Evolutionary conservation across 2,329 filamentous ascomycete genomes (phyloP), one percentile per base, ranked within the genome.

Genomic region (Colletotrichum euphorbiae): DNA sequence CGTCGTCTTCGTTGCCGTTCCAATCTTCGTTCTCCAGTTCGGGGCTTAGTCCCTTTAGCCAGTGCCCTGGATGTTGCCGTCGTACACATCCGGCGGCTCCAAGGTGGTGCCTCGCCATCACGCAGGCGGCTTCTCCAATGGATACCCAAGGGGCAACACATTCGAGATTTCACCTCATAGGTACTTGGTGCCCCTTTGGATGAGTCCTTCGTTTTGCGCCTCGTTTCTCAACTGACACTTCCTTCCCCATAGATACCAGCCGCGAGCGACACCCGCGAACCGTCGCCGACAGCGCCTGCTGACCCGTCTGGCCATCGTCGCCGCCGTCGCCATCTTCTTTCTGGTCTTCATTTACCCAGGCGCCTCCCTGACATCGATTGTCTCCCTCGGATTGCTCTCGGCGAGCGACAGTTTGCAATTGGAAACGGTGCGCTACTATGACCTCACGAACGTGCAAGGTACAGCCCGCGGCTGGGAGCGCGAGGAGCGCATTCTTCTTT

Each of bases 351-450:
- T 94, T 56, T 92, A 93, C 79, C 88, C 93, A 71, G 84, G 84
- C 78, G 90, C 80, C 79, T 88, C 81, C 72, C 84, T 83, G 74
- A 90, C 81, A 73, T 93, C 82, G 77, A 84, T 83, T 76, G 86
- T 82, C 76, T 91, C 92, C 1, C 83, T 97, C 55, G 92, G 91
- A 33, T 85, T 95, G 40, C 82, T 94, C 57, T 89, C 89, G 43
- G 82, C 86, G 21, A 82, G 83, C 59, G 89, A 91, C 59, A 90
- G 92, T 72, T 87, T 93, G 71, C 90, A 97, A 75, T 89, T 98
- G 66, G 93, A 98, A 78, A 98, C 95, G 1, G 93, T 99, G 69
- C 93, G 95, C 78, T 98, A 99, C 81, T 98, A 98, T 81, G 96
- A 99, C 78, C 85, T 99, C 71, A 91, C 91, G 72, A 93, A 96